Percentiles rank a stretch among this genome's conserved stretches.
These are phyloP conservation scores for Cladosporium sp. DNA, from an alignment of 2,329 filamentous ascomycete genomes.

Conservation along the genomic window DNA sequence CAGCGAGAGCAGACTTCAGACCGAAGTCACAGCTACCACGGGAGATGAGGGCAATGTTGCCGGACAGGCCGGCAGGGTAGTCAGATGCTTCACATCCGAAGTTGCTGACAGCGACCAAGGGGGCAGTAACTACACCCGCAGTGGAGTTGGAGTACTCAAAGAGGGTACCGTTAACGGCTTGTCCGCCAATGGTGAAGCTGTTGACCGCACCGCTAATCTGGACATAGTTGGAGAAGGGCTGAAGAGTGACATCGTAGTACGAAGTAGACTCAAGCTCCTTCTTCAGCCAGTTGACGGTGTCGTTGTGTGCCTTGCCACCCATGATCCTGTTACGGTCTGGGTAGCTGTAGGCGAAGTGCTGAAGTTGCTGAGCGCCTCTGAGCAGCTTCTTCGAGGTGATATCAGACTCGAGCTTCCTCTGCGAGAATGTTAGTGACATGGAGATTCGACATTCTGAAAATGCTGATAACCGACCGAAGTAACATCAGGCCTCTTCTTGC, in stretches of 20 bases:
- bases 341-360: constrained; percentile 38
- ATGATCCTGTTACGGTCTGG: constrained; percentile 37
- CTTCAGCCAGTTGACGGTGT: constrained; percentile 41
- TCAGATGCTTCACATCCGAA: constrained; percentile 64
- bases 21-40: constrained; percentile 72
- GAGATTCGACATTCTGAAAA: neutral
- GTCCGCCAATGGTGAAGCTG: constrained; percentile 53
- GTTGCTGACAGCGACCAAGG: constrained; percentile 58
- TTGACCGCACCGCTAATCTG: constrained; percentile 25
- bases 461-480: neutral
- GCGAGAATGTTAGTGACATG: neutral
- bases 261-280: constrained; percentile 43
- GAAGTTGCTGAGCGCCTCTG: constrained; percentile 26
- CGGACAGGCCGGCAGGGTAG: constrained; percentile 58
- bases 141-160: constrained; percentile 33
- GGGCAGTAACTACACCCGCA: constrained; percentile 26
- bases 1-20: constrained; percentile 68
- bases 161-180: constrained; percentile 63
- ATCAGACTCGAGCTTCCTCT: constrained; percentile 18
- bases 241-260: constrained; percentile 62
- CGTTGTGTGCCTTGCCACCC: constrained; percentile 38
- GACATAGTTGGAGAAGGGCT: constrained; percentile 35
- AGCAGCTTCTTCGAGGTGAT: constrained; percentile 18
- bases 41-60: constrained; percentile 67
- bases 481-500: constrained; percentile 12